These are phyloP conservation scores for Ailanthus altissimus DNA, from an alignment of 345 rosid genomes.

Conservation along the genomic window DNA sequence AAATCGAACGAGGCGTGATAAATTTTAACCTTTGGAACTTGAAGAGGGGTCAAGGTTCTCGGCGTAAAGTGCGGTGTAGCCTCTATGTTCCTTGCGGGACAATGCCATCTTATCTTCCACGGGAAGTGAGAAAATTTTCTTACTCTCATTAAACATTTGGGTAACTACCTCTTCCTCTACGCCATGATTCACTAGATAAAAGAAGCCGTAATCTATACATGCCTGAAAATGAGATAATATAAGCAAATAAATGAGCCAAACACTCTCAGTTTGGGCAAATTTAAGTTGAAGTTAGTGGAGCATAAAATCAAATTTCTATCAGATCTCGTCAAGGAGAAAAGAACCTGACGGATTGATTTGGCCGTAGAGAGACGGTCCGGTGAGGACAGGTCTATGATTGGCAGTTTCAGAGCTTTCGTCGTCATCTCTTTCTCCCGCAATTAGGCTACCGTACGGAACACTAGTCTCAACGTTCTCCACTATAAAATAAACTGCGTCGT, in stretches of 20 bases:
- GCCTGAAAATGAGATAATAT: slow-evolving; percentile 71
- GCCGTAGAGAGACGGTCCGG: slow-evolving; percentile 43
- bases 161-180: slow-evolving; percentile 53
- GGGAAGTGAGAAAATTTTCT: slow-evolving; percentile 69
- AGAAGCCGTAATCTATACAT: slow-evolving; percentile 76
- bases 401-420: slow-evolving; percentile 40
- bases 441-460: too few species aligned
- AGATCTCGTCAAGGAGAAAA: too few species aligned
- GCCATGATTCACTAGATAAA: slow-evolving; percentile 84
- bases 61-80: slow-evolving; percentile 60
- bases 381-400: slow-evolving; percentile 49
- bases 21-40: slow-evolving; percentile 43
- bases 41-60: slow-evolving; percentile 49
- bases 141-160: slow-evolving; percentile 51
- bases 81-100: slow-evolving; percentile 46
- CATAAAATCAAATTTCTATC: not conserved
- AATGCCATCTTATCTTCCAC: slow-evolving; percentile 57
- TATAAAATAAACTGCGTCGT: too few species aligned
- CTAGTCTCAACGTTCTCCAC: too few species aligned
- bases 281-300: not conserved
- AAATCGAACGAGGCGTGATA: not conserved
- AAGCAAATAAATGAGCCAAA: not conserved
- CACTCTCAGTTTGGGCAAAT: not conserved
- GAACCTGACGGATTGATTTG: slow-evolving; percentile 54
- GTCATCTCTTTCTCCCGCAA: not conserved